phyloP scores from a whole-genome alignment of 306 rosid genomes.

The Lathyrus tuberosus region DNA sequence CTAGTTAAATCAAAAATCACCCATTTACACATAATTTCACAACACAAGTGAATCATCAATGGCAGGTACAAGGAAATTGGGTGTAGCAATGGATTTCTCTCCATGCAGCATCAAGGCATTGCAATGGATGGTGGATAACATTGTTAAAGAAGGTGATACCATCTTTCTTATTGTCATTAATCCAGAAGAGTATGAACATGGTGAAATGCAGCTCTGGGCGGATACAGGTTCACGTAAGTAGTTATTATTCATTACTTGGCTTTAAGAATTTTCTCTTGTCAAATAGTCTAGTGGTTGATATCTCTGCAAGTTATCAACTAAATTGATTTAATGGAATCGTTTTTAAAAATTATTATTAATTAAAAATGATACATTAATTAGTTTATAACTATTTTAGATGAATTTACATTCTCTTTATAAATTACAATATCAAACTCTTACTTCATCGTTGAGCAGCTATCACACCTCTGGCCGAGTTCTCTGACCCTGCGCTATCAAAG shows the following conservation, averaged over 20 bases:
- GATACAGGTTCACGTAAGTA: slow-evolving; percentile 75
- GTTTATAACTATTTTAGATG: too few species aligned
- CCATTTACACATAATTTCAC: background rate
- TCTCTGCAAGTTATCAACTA: too few species aligned
- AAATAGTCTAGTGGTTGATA: too few species aligned
- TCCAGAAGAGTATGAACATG: slow-evolving; percentile 61
- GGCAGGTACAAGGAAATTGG: slow-evolving; percentile 58
- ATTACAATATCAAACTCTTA: too few species aligned
- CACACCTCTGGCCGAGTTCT: slow-evolving; percentile 63
- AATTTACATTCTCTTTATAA: too few species aligned
- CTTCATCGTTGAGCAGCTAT: slow-evolving; percentile 58
- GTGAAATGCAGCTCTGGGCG: slow-evolving; percentile 88
- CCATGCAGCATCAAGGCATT: slow-evolving; percentile 71
- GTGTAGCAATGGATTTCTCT: slow-evolving; percentile 93
- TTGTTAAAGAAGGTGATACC: slow-evolving; percentile 67
- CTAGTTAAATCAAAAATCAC: background rate
- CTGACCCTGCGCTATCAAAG: slow-evolving; percentile 54
- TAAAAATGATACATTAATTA: background rate
- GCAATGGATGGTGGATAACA: slow-evolving; percentile 77
- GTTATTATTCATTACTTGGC: too few species aligned
- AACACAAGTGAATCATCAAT: slow-evolving; percentile 11
- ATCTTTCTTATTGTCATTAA: slow-evolving; percentile 61
- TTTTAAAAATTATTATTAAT: background rate
- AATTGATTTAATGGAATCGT: too few species aligned
- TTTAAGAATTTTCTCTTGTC: too few species aligned